These are phyloP conservation scores for Ceratocystiopsis sp. DNA, from an alignment of 2,329 filamentous ascomycete genomes.

Conservation along the genomic window DNA sequence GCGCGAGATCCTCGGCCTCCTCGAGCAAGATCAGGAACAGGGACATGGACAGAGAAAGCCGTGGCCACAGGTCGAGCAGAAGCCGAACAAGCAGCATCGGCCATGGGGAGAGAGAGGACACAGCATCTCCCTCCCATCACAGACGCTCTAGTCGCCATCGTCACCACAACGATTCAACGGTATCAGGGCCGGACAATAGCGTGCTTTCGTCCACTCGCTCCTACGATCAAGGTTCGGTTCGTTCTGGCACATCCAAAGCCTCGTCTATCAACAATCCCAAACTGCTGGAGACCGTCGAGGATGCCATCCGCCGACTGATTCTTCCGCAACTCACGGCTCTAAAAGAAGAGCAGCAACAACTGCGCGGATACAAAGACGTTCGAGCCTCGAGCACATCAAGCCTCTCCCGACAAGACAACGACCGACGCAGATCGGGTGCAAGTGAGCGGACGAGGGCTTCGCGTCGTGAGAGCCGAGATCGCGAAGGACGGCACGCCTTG, in stretches of 20 bases:
- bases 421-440: constrained; percentile 42
- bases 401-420: constrained; percentile 36
- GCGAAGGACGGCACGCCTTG: constrained; percentile 38
- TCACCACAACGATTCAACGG: constrained; percentile 31
- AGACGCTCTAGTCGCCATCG: constrained; percentile 34
- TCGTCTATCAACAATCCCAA: constrained; percentile 87
- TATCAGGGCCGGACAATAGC: constrained; percentile 37
- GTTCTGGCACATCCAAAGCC: constrained; percentile 28
- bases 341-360: too few species aligned
- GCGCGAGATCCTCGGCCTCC: too few species aligned
- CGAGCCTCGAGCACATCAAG: constrained; percentile 36
- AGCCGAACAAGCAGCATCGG: constrained; percentile 29
- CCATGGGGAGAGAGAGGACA: constrained; percentile 28
- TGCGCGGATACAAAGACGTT: too few species aligned
- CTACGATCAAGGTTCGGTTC: constrained; percentile 34
- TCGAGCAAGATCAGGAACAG: not conserved
- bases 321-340: constrained; percentile 81
- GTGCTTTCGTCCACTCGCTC: constrained; percentile 36
- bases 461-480: constrained; percentile 25
- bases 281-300: constrained; percentile 78
- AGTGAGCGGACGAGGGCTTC: constrained; percentile 26
- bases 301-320: constrained; percentile 78
- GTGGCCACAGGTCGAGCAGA: constrained; percentile 29
- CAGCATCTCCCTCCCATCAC: constrained; percentile 25
- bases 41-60: constrained; percentile 23